Percentiles rank a stretch among this genome's conserved stretches.
These are phyloP conservation scores for Striga hermonthica DNA, from an alignment of 305 asterid species.

Conservation along the genomic window DNA sequence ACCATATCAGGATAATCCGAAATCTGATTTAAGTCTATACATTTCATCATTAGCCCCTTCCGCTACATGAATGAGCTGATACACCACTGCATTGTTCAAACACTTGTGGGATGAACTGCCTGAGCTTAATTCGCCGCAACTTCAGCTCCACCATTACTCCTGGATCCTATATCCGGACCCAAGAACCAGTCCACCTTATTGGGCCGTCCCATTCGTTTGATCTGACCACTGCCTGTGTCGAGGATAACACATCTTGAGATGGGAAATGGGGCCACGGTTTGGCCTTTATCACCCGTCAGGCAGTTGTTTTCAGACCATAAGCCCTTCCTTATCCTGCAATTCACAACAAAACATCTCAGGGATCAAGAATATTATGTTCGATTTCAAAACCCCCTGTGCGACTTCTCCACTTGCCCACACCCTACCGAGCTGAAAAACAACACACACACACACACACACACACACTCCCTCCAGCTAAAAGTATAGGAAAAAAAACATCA, in stretches of 20 bases:
- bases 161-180: constrained; percentile 65
- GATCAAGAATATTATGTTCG: constrained; percentile 21
- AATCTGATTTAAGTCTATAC: constrained; percentile 88
- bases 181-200: constrained; percentile 88
- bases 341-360: constrained; percentile 15
- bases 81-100: constrained; percentile 89
- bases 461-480: no score
- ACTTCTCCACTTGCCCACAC: constrained; percentile 14
- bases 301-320: constrained; percentile 34
- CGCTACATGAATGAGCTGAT: constrained; percentile 94
- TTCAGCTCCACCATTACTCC: constrained; percentile 58
- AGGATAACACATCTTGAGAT: constrained; percentile 60
- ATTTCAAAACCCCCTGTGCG: constrained; percentile 23
- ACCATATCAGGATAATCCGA: constrained; percentile 86
- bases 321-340: constrained; percentile 41
- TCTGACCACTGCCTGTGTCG: constrained; percentile 60
- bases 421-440: constrained; percentile 12
- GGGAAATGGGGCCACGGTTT: constrained; percentile 66
- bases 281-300: constrained; percentile 52
- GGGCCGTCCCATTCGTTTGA: constrained; percentile 89
- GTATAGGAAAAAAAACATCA: no score
- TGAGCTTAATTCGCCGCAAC: constrained; percentile 45
- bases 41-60: constrained; percentile 91
- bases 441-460: constrained; percentile 17
- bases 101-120: constrained; percentile 66